Evolutionary conservation across 176 grass and related monocot species (phyloP), one percentile per base, ranked within the genome.

Genomic region (Urochloa ruziziensis): DNA sequence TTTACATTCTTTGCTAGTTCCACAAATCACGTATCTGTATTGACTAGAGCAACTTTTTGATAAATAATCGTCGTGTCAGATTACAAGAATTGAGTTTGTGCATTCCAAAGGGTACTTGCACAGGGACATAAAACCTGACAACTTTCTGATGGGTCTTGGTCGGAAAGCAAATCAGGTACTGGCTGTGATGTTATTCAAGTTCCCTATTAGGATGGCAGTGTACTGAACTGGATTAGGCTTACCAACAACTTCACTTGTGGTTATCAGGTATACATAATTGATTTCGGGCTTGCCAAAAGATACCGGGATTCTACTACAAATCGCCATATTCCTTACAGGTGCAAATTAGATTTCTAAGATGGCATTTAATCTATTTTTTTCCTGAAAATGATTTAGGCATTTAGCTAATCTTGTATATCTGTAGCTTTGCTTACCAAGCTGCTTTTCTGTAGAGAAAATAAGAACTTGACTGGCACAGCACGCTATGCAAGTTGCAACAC

Each of bases 271-370:
- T n/a, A n/a, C n/a, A n/a, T n/a, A n/a, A n/a, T n/a, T n/a, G n/a
- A n/a, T n/a, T n/a, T n/a, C 95, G 96, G 96, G 23, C 96, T 98
- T 87, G 96, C 93, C 72, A 98, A 98, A 93, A 93, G 96, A 83
- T 98, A 98, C 44, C 82, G 96, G 0, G 96, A 98, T 82, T 91
- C 92, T 40, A 82, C 73, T 62, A 95, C 96, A 2, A 95, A 98
- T 86, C 93, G 89, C n/a, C 96, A 98, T 90, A 98, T 98, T 58
- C 82, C 96, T 63, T 98, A 91, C 79, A 98, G 84, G 91, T 93
- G 75, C 35, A n/a, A 34, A 53, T 62, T 83, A 19, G 62, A 84
- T 75, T 71, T 80, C 21, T 10, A 46, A 56, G 15, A 79, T 61
- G 6, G 63, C 40, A 78, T 73, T 64, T 7, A 36, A 3, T 80